Base-by-base conservation (phyloP, 164 flowering plant species). In the Brasenia schreberi region DNA sequence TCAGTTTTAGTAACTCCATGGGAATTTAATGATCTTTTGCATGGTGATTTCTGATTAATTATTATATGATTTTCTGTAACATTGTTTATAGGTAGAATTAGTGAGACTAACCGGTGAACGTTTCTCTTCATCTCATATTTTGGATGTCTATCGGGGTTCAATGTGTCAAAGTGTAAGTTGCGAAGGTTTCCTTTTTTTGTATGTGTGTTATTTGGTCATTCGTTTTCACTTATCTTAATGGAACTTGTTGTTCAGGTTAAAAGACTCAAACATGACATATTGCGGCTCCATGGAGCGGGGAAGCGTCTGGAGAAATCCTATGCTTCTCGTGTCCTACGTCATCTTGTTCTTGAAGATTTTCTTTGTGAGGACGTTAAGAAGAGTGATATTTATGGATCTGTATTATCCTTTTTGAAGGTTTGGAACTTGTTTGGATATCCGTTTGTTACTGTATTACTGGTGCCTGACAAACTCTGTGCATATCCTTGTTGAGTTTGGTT, bases 71-170 rank as follows among this genome's bases (percentile, higher is more conserved):
- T 44, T 45, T 10, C 12, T 14, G 19, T 43, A 33, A 33, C 7
- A 6, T 42, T 64, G 61, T 14, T 3, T 59, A 33, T 70, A 92
- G 97, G 85, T 89, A 67, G 96, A 88, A 71, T 72, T 95, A 69
- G 87, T 95, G 68, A 92, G 82, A 77, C 75, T 75, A 73, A 76
- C 88, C 63, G 75, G 90, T 42, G 92, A 92, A 78, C 80, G 78
- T 62, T 80, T 78, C 72, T 88, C 99, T 63, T 83, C 96, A 71
- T 77, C 96, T 61, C 96, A 95, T 80, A 81, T 92, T 63, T 75
- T 95, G 75, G 99, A 95, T 78, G 94, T 95, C 72, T 91, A 79
- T 79, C 78, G 95, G 72, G 98, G 98, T 68, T 94, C 98, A 75
- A 75, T 85, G 65, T 85, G 78, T 76, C 93, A 94, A 79, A 72